Evolutionary conservation across 768 basidiomycete species (phyloP).

Genomic region (Russula vinacea): DNA sequence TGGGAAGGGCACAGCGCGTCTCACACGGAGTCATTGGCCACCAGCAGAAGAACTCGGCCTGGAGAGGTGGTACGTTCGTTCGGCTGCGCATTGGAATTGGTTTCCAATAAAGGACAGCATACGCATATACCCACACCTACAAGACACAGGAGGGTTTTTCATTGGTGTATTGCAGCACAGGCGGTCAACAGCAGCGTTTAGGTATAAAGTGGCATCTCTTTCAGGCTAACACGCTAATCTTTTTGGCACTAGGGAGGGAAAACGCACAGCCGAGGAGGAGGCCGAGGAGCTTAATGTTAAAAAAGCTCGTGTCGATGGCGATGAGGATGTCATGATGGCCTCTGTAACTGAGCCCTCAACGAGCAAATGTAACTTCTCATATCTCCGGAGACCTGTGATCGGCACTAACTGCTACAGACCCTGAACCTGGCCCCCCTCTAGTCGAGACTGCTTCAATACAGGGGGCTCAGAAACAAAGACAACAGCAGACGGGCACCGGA

Average conservation of each 20-base stretch:
- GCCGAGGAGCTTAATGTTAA: slow-evolving; percentile 49
- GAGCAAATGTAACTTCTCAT: slow-evolving; percentile 8
- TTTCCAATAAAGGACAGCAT: slow-evolving; percentile 47
- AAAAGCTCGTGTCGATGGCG: slow-evolving; percentile 45
- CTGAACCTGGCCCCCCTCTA: not conserved
- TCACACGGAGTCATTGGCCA: slow-evolving; percentile 78
- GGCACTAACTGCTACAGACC: slow-evolving; percentile 1
- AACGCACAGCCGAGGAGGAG: slow-evolving; percentile 48
- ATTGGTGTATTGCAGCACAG: slow-evolving; percentile 80
- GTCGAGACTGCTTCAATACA: slow-evolving; percentile 20
- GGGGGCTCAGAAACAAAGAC: slow-evolving; percentile 29
- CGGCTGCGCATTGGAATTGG: not conserved
- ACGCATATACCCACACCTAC: slow-evolving; percentile 90
- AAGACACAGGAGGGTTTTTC: slow-evolving; percentile 97
- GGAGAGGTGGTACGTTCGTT: slow-evolving; percentile 60
- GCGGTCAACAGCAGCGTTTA: slow-evolving; percentile 21
- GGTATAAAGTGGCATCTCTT: slow-evolving; percentile 1
- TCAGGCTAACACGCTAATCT: not conserved
- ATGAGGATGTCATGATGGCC: slow-evolving; percentile 31
- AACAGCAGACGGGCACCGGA: slow-evolving; percentile 30
- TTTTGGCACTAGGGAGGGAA: slow-evolving; percentile 41
- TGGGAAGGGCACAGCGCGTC: slow-evolving; percentile 54
- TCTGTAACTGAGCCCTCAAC: slow-evolving; percentile 10
- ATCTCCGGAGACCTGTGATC: not conserved
- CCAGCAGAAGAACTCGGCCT: slow-evolving; percentile 57